Evolutionary conservation across 768 basidiomycete genomes (phyloP).

Genomic region (Kwoniella botswanensis): DNA sequence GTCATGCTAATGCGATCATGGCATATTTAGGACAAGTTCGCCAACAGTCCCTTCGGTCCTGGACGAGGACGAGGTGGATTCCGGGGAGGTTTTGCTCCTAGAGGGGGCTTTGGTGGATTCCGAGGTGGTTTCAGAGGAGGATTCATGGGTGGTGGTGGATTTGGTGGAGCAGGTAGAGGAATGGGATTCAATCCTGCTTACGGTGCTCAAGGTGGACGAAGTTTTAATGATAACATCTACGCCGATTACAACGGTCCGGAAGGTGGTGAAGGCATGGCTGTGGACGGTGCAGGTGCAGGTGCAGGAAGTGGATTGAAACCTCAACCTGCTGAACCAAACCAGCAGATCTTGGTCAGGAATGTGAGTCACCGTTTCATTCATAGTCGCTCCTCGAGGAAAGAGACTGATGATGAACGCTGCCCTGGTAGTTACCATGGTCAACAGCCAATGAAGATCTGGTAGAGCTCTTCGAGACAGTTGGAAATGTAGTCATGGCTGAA

Average conservation of each 20-base stretch:
- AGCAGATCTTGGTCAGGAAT: conserved; percentile 98
- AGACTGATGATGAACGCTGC: too few relatives aligned
- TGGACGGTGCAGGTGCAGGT: conserved; percentile 30
- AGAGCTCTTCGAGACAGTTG: conserved; percentile 96
- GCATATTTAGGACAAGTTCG: conserved; percentile 46
- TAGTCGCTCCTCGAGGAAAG: too few relatives aligned
- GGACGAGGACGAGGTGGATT: conserved; percentile 58
- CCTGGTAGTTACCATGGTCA: conserved; percentile 86
- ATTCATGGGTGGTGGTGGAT: conserved; percentile 56
- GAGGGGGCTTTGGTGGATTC: conserved; percentile 65
- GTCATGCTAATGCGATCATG: not conserved
- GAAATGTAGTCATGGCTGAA: conserved; percentile 91
- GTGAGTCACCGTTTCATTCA: conserved; percentile 65
- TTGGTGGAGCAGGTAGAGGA: conserved; percentile 58
- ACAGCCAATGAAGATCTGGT: conserved; percentile 98
- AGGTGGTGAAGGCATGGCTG: conserved; percentile 58
- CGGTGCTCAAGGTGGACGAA: conserved; percentile 47
- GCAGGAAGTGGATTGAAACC: conserved; percentile 25
- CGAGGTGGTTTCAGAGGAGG: conserved; percentile 50
- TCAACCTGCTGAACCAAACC: conserved; percentile 75
- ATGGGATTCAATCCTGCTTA: conserved; percentile 65
- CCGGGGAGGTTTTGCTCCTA: conserved; percentile 61
- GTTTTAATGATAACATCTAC: conserved; percentile 83
- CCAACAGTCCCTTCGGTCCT: conserved; percentile 61
- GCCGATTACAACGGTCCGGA: conserved; percentile 92